Evolutionary conservation across 192 early-diverging fungal species (phyloP).

Genomic region (Linnemannia hyalina): DNA sequence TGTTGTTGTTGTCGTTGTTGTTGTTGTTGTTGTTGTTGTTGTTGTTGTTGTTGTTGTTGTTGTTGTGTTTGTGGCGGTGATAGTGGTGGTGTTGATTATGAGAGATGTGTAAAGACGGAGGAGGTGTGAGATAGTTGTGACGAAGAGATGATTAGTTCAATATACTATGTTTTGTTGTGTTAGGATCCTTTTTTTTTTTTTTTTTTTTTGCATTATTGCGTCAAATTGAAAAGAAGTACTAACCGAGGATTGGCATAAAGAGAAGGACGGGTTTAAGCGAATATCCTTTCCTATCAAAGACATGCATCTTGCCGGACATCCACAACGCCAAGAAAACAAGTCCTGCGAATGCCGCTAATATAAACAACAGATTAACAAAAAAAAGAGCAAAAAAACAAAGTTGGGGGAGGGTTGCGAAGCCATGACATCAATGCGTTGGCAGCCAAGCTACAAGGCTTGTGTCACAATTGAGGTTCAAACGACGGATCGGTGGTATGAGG

Average conservation of each 20-base stretch:
- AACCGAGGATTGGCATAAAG: constrained; percentile 63
- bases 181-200: neutral
- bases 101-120: too few relatives aligned
- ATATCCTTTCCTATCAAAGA: constrained; percentile 74
- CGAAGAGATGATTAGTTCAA: neutral
- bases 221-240: neutral
- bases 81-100: too few relatives aligned
- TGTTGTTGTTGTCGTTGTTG: neutral
- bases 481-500: neutral
- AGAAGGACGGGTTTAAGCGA: constrained; percentile 77
- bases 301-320: constrained; percentile 78
- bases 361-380: neutral
- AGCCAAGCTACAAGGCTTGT: neutral
- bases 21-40: too few relatives aligned
- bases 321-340: constrained; percentile 75
- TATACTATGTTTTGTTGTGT: neutral
- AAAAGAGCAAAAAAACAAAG: neutral
- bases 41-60: too few relatives aligned
- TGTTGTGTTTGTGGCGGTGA: too few relatives aligned
- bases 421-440: neutral
- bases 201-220: too few relatives aligned
- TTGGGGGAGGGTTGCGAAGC: too few relatives aligned
- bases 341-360: constrained; percentile 75
- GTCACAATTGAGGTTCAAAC: neutral
- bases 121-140: too few relatives aligned